Evolutionary conservation across 805 yeast species (phyloP), one percentile per base, ranked within the genome.

Genomic region (Yamadazyma ubonensis): DNA sequence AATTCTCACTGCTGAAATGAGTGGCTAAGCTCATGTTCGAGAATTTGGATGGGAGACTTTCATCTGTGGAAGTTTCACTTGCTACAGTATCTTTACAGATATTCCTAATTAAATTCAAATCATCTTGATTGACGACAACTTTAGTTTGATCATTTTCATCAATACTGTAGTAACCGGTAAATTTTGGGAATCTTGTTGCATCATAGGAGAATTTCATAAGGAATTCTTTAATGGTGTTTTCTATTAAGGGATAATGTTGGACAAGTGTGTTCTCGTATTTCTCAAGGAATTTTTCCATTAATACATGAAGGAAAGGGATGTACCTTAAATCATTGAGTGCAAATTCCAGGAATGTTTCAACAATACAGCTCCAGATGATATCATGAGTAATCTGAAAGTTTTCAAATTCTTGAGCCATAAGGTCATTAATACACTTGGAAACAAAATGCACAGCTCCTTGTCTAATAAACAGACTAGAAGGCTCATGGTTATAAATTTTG

Each of bases 141-240:
- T 9, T 3, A 5, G 27, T 12, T n/a, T 11, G 16, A 6, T 25
- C 19, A 8, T 6, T 11, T 10, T 12, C 10, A 3, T 31, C 7
- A 12, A 33, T 33, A 14, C 30, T 38, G 12, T 27, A 15, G 11
- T 26, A 32, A 12, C 16, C 14, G n/a, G 7, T n/a, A 8, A 39
- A 10, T n/a, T 4, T 8, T 4, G 37, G 33, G 18, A 9, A 21
- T 9, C 8, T 28, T 6, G 19, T n/a, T 18, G 12, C 11, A 22
- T 33, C 32, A 8, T 20, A 33, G 11, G 15, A 10, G 23, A 39
- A 39, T 18, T 10, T 36, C 16, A 21, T n/a, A 10, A 43, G 36
- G 28, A 23, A 36, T 1, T 18, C 18, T 2, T 10, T 10, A 12
- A 42, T 17, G 17, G 38, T 32, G 17, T 19, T 20, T 17, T 23